Evolutionary conservation across 306 rosid species (phyloP).

Genomic region (Herpetospermum pedunculosum): DNA sequence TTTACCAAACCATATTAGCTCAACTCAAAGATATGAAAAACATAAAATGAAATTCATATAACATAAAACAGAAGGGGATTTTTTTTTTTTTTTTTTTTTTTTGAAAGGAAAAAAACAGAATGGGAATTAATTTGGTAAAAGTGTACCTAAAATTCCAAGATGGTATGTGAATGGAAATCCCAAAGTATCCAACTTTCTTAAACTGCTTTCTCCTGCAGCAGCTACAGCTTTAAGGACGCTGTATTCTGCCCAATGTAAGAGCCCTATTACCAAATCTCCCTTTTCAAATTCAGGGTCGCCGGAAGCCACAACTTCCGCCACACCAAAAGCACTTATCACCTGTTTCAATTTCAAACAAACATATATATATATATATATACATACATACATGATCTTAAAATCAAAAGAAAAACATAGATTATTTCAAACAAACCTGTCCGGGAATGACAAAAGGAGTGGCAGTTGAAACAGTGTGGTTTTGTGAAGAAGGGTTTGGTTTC

Average conservation of each 20-base stretch:
- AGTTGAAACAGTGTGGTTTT: slow-evolving; percentile 10
- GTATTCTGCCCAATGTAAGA: slow-evolving; percentile 63
- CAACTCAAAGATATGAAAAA: too few species aligned
- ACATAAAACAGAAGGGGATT: too few species aligned
- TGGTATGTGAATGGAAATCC: slow-evolving; percentile 49
- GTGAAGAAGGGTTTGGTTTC: slow-evolving; percentile 18
- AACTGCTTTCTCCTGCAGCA: slow-evolving; percentile 14
- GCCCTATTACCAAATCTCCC: slow-evolving; percentile 51
- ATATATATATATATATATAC: too few species aligned
- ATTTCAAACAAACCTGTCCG: too few species aligned
- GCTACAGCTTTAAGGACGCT: slow-evolving; percentile 26
- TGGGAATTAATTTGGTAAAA: not conserved
- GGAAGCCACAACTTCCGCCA: slow-evolving; percentile 60
- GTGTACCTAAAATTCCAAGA: slow-evolving; percentile 47
- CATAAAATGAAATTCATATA: too few species aligned
- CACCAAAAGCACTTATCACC: slow-evolving; percentile 32
- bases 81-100: too few species aligned
- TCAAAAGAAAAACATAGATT: too few species aligned
- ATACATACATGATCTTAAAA: too few species aligned
- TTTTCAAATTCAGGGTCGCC: slow-evolving; percentile 34
- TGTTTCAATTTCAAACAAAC: not conserved
- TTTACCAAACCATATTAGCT: too few species aligned
- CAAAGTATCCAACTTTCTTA: slow-evolving; percentile 37
- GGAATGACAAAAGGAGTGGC: slow-evolving; percentile 24
- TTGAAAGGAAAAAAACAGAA: too few species aligned